Base-by-base conservation (phyloP, 2,329 filamentous ascomycete genomes). In the Ophiocordyceps unilateralis region DNA sequence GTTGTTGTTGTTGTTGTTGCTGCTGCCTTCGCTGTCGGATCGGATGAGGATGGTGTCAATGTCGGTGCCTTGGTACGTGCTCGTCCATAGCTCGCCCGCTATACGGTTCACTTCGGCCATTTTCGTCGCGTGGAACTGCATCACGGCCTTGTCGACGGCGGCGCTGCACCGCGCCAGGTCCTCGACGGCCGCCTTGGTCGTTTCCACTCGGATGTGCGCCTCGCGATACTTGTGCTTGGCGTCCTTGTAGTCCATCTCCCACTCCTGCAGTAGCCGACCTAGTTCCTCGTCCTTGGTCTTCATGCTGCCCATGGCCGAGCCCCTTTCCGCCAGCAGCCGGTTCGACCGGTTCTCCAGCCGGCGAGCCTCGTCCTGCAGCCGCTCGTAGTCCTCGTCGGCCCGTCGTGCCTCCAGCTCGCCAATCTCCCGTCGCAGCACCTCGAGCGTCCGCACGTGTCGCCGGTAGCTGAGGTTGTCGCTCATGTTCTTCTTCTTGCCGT, bases 61-160 rank as follows among this genome's bases (percentile, higher is more conserved):
- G 56, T 98, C 91, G 1, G 89, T 96, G 49, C 91, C 91, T 58
- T 93, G 85, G 63, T 98, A 98, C 1, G 91, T 95, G 55, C 80
- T 83, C 62, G 85, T 84, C 91, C 91, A 98, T n/a, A 98, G 73
- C 59, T 98, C 91, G 49, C 83, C 85, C 41, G 93, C 81, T 59
- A 95, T 95, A 44, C 78, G 75, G 62, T 98, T 98, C 59, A 98
- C 89, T 59, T 98, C 88, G 52, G 91, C 84, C 91, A 98, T 98
- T 68, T 98, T 98, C 57, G 94, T 67, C 24, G 81, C 74, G 65
- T 98, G 91, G 57, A 89, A 98, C 55, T 84, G 85, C 85, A 98
- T 95, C 55, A 98, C 93, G 40, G 91, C 93, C 56, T 91, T 86
- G 66, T 96, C 89, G 12, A 98, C 72, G 8, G 91, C 91, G 10